Base-by-base conservation (phyloP, 192 early-diverging fungal genomes). In the Backusella macrospora region DNA sequence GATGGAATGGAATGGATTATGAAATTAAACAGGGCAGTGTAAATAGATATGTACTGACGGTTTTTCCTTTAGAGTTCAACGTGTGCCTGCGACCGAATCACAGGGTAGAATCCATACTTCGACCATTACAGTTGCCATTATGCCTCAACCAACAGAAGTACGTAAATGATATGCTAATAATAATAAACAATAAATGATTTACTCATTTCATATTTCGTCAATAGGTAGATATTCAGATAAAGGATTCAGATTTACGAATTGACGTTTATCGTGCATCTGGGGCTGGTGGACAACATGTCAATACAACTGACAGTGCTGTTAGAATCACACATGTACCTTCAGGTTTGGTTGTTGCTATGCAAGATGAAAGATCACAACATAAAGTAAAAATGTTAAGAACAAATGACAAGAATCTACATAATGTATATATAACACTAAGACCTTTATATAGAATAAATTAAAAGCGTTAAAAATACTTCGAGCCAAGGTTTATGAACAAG, bases 291-390 rank as follows among this genome's bases (percentile, higher is more conserved):
- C 93, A 95, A 86, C 96, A 97, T 76, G 96, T 98, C 7, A 99
- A 98, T 67, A 98, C 92, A 4, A 98, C 97, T 0, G 96, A 98
- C 67, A 93, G 91, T 74, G 96, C 97, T 7, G 95, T 98, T 69
- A 88, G 96, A 6, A 87, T 99, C 37, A 96, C 94, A 8, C 98
- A 99, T 84, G 73, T 97, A 23, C 94, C 98, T 7, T 95, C 95
- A 4, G 96, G 96, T 0, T 90, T 96, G 44, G 86, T 88, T 7
- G 92, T 96, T 6, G 84, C 90, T 39, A 94, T 94, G 81, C 96
- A 98, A 84, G 92, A 92, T 69, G 93, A 97, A 76, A 84, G 96
- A 64, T 97, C 96, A n/a, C 96, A 99, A 78, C 91, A 94, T 63
- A 90, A 90, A 66, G 84, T 84, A 75, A 39, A 64, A 2, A 3